These are phyloP conservation scores for Pichia nanzhaoensis DNA, from an alignment of 805 yeast genomes.

Conservation along the genomic window DNA sequence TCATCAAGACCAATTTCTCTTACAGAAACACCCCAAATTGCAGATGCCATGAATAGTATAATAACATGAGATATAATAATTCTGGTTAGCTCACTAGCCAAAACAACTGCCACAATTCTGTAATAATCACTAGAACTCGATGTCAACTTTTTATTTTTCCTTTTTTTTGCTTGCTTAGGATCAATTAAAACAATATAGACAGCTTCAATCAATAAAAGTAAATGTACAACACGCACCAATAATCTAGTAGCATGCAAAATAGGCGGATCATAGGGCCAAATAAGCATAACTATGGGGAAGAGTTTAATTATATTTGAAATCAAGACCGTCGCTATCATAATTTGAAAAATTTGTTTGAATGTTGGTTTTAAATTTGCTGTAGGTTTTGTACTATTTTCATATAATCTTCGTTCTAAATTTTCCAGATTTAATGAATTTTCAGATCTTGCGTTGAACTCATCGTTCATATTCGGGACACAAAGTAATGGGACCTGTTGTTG, in stretches of 20 bases:
- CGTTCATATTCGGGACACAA: too few relatives aligned
- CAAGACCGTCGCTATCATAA: constrained; percentile 58
- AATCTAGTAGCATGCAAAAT: constrained; percentile 36
- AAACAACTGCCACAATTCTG: constrained; percentile 24
- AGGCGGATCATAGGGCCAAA: constrained; percentile 93
- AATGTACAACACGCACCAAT: constrained; percentile 27
- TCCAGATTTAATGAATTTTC: too few relatives aligned
- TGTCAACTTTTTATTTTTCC: neutral
- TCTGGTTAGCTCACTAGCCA: constrained; percentile 20
- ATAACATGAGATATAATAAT: constrained; percentile 18
- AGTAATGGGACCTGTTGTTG: too few relatives aligned
- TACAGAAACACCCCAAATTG: constrained; percentile 17
- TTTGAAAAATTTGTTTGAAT: constrained; percentile 5
- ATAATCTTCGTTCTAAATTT: neutral
- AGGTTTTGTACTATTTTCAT: neutral
- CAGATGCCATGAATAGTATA: constrained; percentile 19
- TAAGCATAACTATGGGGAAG: constrained; percentile 86
- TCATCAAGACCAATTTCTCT: constrained; percentile 22
- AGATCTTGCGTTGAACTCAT: too few relatives aligned
- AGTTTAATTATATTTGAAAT: constrained; percentile 75
- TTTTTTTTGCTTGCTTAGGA: constrained; percentile 6
- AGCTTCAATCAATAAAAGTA: constrained; percentile 28
- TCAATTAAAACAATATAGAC: constrained; percentile 27
- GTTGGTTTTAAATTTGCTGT: neutral
- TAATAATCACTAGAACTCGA: constrained; percentile 22